phyloP scores from a whole-genome alignment of 2,329 filamentous ascomycete genomes.

The Tolypocladium paradoxum region DNA sequence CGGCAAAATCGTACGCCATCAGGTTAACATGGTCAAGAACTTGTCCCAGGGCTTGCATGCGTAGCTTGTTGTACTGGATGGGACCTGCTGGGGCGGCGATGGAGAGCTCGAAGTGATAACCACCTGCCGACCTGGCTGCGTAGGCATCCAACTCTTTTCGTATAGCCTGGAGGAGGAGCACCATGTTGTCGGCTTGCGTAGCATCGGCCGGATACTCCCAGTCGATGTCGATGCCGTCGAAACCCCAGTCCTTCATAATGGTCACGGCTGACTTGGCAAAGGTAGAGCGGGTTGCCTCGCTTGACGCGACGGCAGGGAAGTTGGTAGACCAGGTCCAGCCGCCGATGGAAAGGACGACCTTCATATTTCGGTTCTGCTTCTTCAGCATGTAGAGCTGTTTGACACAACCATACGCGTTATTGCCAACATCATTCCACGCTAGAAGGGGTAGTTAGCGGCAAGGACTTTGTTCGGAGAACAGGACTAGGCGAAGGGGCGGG shows the following conservation, averaged over 20 bases:
- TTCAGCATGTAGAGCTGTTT: constrained; percentile 75
- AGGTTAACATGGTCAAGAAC: constrained; percentile 49
- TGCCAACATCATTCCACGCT: constrained; percentile 51
- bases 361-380: constrained; percentile 65
- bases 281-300: constrained; percentile 44
- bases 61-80: constrained; percentile 35
- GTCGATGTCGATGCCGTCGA: constrained; percentile 36
- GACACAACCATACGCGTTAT: constrained; percentile 68
- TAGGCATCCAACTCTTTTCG: constrained; percentile 38
- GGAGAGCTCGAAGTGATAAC: constrained; percentile 43
- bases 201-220: constrained; percentile 28
- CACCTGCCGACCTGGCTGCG: constrained; percentile 28
- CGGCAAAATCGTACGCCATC: constrained; percentile 72
- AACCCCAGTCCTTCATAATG: constrained; percentile 63
- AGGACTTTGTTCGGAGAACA: neutral
- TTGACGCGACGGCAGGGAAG: constrained; percentile 58
- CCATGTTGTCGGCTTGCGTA: constrained; percentile 30
- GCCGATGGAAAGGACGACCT: constrained; percentile 69
- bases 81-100: constrained; percentile 42
- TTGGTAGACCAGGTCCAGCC: constrained; percentile 77
- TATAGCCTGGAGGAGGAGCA: constrained; percentile 32
- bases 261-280: constrained; percentile 63
- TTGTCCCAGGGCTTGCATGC: constrained; percentile 34
- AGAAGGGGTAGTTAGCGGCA: neutral
- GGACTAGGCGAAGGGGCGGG: neutral